A percentile compares a stretch with the other conserved stretches of the same genome.
Conservation (phyloP, 2,329 filamentous ascomycete species). For the Hymenoscyphus linearis region DNA sequence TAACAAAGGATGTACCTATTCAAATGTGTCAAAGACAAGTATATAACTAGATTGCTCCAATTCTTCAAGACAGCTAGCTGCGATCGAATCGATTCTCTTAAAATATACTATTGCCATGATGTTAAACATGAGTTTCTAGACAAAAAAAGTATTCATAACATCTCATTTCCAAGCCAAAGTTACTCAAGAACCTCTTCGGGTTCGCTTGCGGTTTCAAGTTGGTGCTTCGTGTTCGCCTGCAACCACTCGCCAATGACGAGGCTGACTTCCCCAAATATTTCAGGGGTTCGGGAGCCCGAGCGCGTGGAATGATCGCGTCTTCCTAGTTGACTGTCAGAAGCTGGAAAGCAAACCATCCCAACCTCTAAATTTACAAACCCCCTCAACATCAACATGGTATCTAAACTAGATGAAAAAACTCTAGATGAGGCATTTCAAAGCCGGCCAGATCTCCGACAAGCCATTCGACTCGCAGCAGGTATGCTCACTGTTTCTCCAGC, state of each 20-base stretch:
- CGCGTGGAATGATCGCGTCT: conserved; percentile 4
- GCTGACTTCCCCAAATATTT: conserved; percentile 8
- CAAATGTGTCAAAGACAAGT: too few relatives aligned
- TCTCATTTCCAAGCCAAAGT: too few relatives aligned
- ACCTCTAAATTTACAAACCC: background rate
- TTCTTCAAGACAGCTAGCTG: too few relatives aligned
- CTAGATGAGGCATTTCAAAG: conserved; percentile 30
- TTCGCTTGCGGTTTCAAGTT: background rate
- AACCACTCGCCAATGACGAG: conserved; percentile 4
- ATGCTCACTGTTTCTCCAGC: conserved; percentile 11
- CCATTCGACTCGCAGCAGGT: conserved; percentile 32
- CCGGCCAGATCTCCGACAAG: conserved; percentile 28
- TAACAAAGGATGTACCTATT: too few relatives aligned
- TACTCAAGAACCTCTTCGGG: too few relatives aligned
- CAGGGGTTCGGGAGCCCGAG: conserved; percentile 1
- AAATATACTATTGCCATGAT: too few relatives aligned
- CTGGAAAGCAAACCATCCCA: background rate
- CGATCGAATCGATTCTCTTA: too few relatives aligned
- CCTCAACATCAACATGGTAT: conserved; percentile 20
- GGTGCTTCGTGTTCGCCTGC: too few relatives aligned
- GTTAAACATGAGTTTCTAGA: too few relatives aligned
- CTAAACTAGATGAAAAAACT: conserved; percentile 26
- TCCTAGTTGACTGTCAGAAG: background rate
- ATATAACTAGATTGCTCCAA: too few relatives aligned
- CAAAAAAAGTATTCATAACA: too few relatives aligned